Evolutionary conservation across 495 filamentous ascomycete species (phyloP).

Genomic region (Lasiosphaeris hirsuta): DNA sequence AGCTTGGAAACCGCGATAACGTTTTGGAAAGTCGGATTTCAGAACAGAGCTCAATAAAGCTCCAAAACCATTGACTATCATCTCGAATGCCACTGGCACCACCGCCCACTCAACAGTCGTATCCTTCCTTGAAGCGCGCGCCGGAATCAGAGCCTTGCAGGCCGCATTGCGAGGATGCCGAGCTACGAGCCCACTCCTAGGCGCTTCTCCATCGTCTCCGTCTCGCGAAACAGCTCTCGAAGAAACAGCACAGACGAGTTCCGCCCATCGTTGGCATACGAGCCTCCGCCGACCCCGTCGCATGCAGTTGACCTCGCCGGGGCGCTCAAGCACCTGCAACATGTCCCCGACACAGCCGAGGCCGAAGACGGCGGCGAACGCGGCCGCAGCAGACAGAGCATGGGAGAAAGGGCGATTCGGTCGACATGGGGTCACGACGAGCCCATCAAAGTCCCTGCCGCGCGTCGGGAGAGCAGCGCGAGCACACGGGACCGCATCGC

Average conservation of each 20-base stretch:
- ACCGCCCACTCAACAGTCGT: no score
- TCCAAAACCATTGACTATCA: neutral
- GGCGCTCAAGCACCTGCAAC: conserved; percentile 13
- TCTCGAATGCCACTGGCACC: no score
- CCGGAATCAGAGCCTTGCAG: no score
- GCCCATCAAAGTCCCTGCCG: conserved; percentile 9
- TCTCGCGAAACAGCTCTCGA: conserved; percentile 16
- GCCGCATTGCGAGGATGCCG: conserved; percentile 12
- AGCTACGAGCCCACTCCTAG: conserved; percentile 25
- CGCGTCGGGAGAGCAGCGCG: conserved; percentile 18
- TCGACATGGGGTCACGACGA: conserved; percentile 10
- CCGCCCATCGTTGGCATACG: neutral
- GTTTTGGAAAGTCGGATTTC: no score
- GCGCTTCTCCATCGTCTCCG: conserved; percentile 22
- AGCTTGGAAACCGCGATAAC: no score
- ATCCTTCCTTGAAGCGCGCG: no score
- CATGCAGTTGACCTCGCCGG: conserved; percentile 12
- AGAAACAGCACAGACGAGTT: conserved; percentile 24
- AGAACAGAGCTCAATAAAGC: neutral
- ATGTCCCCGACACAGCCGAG: conserved; percentile 1
- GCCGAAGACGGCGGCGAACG: neutral
- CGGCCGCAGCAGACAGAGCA: conserved; percentile 14
- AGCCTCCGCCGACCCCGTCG: neutral
- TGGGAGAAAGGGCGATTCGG: neutral
- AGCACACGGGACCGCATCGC: conserved; percentile 24